Conservation (phyloP, 1,284 basidiomycete species). For the Trametes sp. region DNA sequence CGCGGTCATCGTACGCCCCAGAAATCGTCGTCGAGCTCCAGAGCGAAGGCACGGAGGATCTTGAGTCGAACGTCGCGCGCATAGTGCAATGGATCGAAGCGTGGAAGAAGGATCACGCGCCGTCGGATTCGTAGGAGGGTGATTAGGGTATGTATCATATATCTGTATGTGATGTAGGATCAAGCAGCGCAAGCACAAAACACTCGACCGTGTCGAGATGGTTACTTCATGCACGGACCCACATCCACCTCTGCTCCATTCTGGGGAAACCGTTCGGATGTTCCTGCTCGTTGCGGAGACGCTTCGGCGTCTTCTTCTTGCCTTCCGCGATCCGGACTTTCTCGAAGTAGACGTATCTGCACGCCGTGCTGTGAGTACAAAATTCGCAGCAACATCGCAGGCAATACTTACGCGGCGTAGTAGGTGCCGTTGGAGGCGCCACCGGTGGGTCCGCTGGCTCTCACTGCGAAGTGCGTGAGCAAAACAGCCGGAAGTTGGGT, state of each 20-base stretch:
- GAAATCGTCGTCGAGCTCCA: constrained; percentile 90
- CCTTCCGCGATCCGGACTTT: constrained; percentile 54
- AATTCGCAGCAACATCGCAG: not conserved
- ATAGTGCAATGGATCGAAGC: constrained; percentile 86
- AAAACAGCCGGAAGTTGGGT: not conserved
- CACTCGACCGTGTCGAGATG: not conserved
- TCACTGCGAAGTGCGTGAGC: constrained; percentile 43
- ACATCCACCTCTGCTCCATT: constrained; percentile 40
- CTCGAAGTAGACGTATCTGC: constrained; percentile 57
- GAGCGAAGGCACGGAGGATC: constrained; percentile 82
- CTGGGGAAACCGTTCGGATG: constrained; percentile 43
- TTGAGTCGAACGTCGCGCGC: constrained; percentile 87
- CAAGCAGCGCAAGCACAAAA: not conserved
- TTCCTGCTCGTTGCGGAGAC: constrained; percentile 45
- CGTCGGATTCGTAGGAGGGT: constrained; percentile 14
- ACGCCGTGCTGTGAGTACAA: not conserved
- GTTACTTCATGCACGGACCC: constrained; percentile 32
- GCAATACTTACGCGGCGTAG: constrained; percentile 50
- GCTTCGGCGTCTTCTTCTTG: constrained; percentile 56
- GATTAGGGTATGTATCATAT: constrained; percentile 14
- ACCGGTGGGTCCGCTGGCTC: constrained; percentile 46
- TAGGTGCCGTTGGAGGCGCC: constrained; percentile 55
- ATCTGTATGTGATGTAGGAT: not conserved
- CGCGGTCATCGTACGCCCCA: constrained; percentile 82
- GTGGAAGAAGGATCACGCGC: constrained; percentile 68